A percentile compares a stretch with the other conserved stretches of the same genome.
These are phyloP conservation scores for Boletus patriciae DNA, from an alignment of 768 basidiomycete genomes.

Conservation along the genomic window DNA sequence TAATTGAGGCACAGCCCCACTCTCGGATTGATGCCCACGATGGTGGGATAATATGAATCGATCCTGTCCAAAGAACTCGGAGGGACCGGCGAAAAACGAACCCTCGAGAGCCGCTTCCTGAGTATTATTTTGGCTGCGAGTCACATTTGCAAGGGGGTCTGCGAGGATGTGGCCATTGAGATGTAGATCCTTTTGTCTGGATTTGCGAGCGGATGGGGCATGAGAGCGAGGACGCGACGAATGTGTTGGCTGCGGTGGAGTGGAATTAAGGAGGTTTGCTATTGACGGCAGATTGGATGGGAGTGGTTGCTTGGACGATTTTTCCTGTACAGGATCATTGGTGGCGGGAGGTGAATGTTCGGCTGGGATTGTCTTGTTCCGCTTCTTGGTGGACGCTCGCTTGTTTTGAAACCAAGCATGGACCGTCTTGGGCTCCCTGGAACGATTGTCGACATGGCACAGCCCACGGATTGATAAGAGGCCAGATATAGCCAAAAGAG, in stretches of 20 bases:
- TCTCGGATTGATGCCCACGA: slow-evolving; percentile 31
- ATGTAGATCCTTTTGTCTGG: slow-evolving; percentile 35
- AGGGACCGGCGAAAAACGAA: slow-evolving; percentile 34
- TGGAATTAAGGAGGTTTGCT: slow-evolving; percentile 42
- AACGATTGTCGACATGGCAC: slow-evolving; percentile 12
- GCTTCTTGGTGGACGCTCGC: slow-evolving; percentile 78
- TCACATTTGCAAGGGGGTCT: slow-evolving; percentile 7
- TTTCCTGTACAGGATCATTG: slow-evolving; percentile 22
- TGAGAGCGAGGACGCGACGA: slow-evolving; percentile 28
- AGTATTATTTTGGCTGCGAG: slow-evolving; percentile 6
- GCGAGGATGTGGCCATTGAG: slow-evolving; percentile 31
- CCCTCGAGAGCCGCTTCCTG: slow-evolving; percentile 28
- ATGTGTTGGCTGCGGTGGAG: slow-evolving; percentile 25
- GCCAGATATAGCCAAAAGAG: slow-evolving; percentile 27
- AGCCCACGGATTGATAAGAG: slow-evolving; percentile 19
- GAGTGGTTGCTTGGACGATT: slow-evolving; percentile 27
- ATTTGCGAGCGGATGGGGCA: slow-evolving; percentile 26
- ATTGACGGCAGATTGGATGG: slow-evolving; percentile 36
- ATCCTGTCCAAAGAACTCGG: slow-evolving; percentile 32
- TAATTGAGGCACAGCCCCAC: slow-evolving; percentile 26
- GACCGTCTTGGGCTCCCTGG: slow-evolving; percentile 81
- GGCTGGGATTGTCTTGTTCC: slow-evolving; percentile 43
- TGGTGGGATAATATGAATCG: slow-evolving; percentile 35
- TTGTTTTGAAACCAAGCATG: slow-evolving; percentile 89
- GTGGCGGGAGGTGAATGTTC: slow-evolving; percentile 36